Percentiles rank a stretch among this genome's conserved stretches.
Evolutionary conservation across 2,329 filamentous ascomycete species (phyloP).

Genomic region (Sphaerostilbella broomeana): DNA sequence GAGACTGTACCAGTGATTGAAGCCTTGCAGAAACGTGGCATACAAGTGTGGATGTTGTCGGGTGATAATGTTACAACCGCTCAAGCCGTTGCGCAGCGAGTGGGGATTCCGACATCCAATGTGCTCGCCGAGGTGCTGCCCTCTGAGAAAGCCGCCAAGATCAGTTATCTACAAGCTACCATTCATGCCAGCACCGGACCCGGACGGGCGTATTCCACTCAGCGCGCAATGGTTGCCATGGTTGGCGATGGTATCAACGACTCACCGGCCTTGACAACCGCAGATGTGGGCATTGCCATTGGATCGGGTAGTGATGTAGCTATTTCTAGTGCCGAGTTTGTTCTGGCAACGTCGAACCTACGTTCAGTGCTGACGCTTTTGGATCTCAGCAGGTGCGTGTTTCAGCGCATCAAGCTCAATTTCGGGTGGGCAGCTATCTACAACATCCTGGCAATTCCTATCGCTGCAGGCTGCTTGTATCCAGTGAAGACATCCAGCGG

Average conservation of each 20-base stretch:
- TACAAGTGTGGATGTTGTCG: conserved; percentile 85
- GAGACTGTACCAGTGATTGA: conserved; percentile 61
- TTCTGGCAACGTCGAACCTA: conserved; percentile 68
- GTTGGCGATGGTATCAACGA: conserved; percentile 89
- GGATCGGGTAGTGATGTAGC: conserved; percentile 80
- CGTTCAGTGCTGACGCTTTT: conserved; percentile 66
- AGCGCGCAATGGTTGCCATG: conserved; percentile 63
- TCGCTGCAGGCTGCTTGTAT: conserved; percentile 76
- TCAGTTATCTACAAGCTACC: conserved; percentile 54
- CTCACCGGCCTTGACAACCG: conserved; percentile 70
- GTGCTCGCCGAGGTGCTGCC: conserved; percentile 85
- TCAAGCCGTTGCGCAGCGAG: conserved; percentile 63
- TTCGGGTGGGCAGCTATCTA: conserved; percentile 82
- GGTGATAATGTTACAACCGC: conserved; percentile 88
- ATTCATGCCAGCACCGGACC: conserved; percentile 30
- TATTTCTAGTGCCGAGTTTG: conserved; percentile 73
- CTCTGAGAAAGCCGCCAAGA: conserved; percentile 69
- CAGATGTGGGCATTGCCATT: conserved; percentile 79
- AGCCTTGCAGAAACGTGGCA: conserved; percentile 57
- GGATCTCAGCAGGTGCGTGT: conserved; percentile 63
- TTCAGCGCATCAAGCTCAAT: conserved; percentile 74
- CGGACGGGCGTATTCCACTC: conserved; percentile 20
- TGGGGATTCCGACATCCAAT: conserved; percentile 67
- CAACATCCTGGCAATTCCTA: conserved; percentile 69
- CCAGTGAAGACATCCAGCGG: conserved; percentile 40